phyloP scores from a whole-genome alignment of 2,329 filamentous ascomycete genomes.

The Venturia carpophila region DNA sequence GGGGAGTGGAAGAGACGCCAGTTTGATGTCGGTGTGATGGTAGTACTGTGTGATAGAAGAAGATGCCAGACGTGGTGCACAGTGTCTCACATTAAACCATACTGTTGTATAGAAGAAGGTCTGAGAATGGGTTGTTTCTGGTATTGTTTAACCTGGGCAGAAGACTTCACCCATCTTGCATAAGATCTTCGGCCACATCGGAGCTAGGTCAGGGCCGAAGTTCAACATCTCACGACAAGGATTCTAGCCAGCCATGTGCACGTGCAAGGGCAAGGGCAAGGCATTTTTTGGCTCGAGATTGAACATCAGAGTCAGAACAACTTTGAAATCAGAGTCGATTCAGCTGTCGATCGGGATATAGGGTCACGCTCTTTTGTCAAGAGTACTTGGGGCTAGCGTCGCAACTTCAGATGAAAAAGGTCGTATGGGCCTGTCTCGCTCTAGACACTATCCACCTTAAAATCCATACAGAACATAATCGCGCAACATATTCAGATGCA shows the following conservation, averaged over 20 bases:
- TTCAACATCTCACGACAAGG: not conserved
- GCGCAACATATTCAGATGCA: not conserved
- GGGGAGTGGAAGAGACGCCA: constrained; percentile 16
- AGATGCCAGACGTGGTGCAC: not conserved
- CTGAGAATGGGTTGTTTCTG: not conserved
- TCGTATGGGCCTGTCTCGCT: no score
- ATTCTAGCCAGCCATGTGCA: not conserved
- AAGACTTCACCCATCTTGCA: not conserved
- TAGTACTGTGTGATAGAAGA: not conserved
- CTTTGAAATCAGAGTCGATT: not conserved
- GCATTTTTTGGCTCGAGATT: no score
- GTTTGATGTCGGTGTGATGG: constrained; percentile 12
- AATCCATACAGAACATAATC: not conserved
- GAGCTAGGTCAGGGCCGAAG: not conserved
- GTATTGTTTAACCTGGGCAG: not conserved
- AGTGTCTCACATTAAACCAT: constrained; percentile 4
- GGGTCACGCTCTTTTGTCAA: no score
- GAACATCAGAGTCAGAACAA: no score
- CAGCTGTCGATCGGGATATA: not conserved
- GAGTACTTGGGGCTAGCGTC: no score
- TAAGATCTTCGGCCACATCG: not conserved
- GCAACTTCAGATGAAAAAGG: no score
- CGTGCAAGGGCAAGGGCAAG: constrained; percentile 1
- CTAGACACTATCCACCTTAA: not conserved
- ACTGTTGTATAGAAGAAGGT: not conserved